phyloP scores from a whole-genome alignment of 139 green algal genomes.

The Asterochloris erici region DNA sequence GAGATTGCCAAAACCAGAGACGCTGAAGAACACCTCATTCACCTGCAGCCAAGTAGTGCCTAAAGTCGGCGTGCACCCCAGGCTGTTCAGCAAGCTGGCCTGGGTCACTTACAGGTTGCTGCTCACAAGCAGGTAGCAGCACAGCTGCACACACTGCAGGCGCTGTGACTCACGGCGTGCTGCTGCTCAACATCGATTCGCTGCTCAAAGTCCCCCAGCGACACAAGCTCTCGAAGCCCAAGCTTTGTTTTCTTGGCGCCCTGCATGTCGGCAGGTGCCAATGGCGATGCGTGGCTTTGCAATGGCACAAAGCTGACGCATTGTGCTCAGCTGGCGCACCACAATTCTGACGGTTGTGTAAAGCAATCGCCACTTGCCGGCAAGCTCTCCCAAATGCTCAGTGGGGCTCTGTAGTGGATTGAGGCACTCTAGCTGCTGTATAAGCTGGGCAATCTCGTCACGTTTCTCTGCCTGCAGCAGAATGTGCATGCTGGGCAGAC shows the following conservation, averaged over 20 bases:
- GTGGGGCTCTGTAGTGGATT: conserved; percentile 38
- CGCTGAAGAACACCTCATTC: conserved; percentile 18
- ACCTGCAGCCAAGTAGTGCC: conserved; percentile 8
- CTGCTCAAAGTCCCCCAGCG: conserved; percentile 71
- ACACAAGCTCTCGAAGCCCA: conserved; percentile 72
- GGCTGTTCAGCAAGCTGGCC: too few species aligned
- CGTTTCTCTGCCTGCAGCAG: conserved; percentile 43
- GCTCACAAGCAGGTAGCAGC: background rate
- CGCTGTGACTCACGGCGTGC: conserved; percentile 35
- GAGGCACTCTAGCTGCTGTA: conserved; percentile 46
- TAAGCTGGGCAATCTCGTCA: conserved; percentile 34
- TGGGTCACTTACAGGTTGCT: background rate
- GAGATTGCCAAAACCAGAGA: conserved; percentile 52
- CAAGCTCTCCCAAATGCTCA: conserved; percentile 38
- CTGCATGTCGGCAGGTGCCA: conserved; percentile 20
- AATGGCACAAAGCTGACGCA: background rate
- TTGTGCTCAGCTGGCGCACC: conserved; percentile 21
- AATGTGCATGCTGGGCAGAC: background rate
- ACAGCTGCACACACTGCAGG: background rate
- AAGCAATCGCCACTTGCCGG: conserved; percentile 67
- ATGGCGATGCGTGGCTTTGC: background rate
- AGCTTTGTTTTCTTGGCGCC: conserved; percentile 75
- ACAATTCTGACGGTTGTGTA: conserved; percentile 81
- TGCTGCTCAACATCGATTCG: conserved; percentile 52
- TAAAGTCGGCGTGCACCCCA: background rate